Percentiles rank a stretch among this genome's conserved stretches.
phyloP scores from a whole-genome alignment of 257 asterid species.

The Fraxinus anomala region DNA sequence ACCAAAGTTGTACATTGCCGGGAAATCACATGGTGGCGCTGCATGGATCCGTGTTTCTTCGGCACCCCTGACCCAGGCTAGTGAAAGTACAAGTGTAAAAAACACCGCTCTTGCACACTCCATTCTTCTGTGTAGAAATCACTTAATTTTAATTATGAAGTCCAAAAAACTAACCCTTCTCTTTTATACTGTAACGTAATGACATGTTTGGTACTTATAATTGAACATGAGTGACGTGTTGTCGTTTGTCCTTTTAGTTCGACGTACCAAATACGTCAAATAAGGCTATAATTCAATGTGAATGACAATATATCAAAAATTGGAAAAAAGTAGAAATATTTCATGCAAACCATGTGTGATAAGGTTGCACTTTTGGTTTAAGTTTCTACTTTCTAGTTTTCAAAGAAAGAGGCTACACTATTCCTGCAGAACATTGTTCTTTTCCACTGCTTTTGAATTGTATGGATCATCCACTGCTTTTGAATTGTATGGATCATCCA shows the following conservation, averaged over 20 bases:
- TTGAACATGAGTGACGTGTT: background rate
- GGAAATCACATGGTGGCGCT: slow-evolving; percentile 46
- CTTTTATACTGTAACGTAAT: background rate
- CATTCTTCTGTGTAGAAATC: slow-evolving; percentile 22
- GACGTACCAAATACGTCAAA: background rate
- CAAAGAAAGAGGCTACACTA: background rate
- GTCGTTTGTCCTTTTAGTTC: background rate
- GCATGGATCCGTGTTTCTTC: slow-evolving; percentile 8
- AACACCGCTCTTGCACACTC: slow-evolving; percentile 14
- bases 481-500: too few species aligned
- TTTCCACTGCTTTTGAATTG: background rate
- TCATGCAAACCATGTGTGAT: background rate
- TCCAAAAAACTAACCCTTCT: background rate
- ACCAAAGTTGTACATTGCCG: slow-evolving; percentile 62
- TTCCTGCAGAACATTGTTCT: background rate
- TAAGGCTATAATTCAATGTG: background rate
- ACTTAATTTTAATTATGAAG: background rate
- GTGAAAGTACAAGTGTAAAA: slow-evolving; percentile 17
- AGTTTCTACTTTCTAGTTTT: background rate
- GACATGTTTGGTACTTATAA: background rate
- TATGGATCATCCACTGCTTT: background rate
- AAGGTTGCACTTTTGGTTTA: background rate
- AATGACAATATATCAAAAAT: background rate
- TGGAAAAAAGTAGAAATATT: background rate
- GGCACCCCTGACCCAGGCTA: background rate